Conservation (phyloP, 352 stramenopile genomes). For the Peronospora farinosa region DNA sequence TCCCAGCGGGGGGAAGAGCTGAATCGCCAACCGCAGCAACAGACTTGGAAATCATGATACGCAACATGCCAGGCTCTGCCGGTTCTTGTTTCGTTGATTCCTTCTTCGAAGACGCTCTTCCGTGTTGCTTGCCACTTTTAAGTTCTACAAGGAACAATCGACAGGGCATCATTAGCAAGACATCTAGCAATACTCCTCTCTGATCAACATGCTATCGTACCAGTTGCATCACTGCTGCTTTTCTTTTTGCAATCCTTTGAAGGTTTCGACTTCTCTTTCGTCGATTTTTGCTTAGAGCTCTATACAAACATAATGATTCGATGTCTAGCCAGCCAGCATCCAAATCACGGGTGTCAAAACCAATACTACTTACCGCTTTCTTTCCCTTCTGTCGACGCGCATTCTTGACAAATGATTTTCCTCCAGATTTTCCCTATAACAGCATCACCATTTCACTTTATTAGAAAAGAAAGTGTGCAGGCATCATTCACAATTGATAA, state of each 20-base stretch:
- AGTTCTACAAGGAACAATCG: slow-evolving; percentile 7
- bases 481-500: neutral
- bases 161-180: neutral
- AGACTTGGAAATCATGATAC: slow-evolving; percentile 49
- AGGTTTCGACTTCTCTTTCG: slow-evolving; percentile 37
- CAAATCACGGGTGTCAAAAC: neutral
- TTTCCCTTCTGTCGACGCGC: slow-evolving; percentile 36
- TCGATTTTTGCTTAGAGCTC: slow-evolving; percentile 27
- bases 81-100: slow-evolving; percentile 31
- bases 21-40: slow-evolving; percentile 4
- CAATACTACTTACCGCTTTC: slow-evolving; percentile 33
- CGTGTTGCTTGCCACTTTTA: slow-evolving; percentile 45
- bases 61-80: slow-evolving; percentile 41
- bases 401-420: slow-evolving; percentile 37
- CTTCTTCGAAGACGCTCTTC: slow-evolving; percentile 27
- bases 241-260: slow-evolving; percentile 35
- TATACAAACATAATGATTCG: slow-evolving; percentile 2
- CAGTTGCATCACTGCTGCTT: slow-evolving; percentile 14
- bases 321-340: slow-evolving; percentile 1
- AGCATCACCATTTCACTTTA: slow-evolving; percentile 1
- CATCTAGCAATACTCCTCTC: neutral
- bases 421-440: slow-evolving; percentile 31
- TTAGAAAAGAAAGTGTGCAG: slow-evolving; percentile 1
- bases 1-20: slow-evolving; percentile 3
- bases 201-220: slow-evolving; percentile 2